Base-by-base conservation (phyloP, 1,284 basidiomycete species). In the Butyriboletus regius region DNA sequence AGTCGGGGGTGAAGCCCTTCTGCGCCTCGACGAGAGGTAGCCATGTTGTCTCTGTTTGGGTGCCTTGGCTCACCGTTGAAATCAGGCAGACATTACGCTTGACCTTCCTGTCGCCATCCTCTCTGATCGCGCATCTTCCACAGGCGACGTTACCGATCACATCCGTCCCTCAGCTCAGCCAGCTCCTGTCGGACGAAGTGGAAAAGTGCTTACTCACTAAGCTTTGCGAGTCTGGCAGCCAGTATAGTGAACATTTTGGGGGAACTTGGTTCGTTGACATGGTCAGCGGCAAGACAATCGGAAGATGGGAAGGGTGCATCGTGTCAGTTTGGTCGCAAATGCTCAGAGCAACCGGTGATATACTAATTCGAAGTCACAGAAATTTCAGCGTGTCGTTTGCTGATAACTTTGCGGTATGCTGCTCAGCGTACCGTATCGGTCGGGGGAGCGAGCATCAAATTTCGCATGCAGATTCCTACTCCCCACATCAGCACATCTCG, bases 221-320 rank as follows among this genome's bases (percentile, higher is more conserved):
- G 50, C 81, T 89, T 51, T 84, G 83, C 58, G 80, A 80, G 48
- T 69, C 83, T 29, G 86, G 87, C 7, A 71, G 69, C 22, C 75
- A 77, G 37, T 68, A 79, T 15, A 79, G 77, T 48, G 74, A 78
- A 47, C 59, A 65, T 39, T 70, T 79, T 17, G 78, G 76, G 39
- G 83, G 81, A 10, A 81, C 79, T 4, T 89, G 86, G 86, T 86
- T 89, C 57, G 79, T 88, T 13, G 86, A 89, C 58, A 64, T 79
- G 43, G 66, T 78, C 39, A 74, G 73, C 42, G 77, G 79, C 41
- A 74, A 79, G 50, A 82, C 81, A 48, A 76, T 89, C n/a, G 86
- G 84, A 10, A 74, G 83, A 57, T 88, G 86, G 85, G 85, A 88
- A 55, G 83, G 85, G 5, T 81, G 78, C 54, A 78, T 82, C 26